These are phyloP conservation scores for Carex pumila DNA, from an alignment of 176 grass and related monocot species.

Conservation along the genomic window DNA sequence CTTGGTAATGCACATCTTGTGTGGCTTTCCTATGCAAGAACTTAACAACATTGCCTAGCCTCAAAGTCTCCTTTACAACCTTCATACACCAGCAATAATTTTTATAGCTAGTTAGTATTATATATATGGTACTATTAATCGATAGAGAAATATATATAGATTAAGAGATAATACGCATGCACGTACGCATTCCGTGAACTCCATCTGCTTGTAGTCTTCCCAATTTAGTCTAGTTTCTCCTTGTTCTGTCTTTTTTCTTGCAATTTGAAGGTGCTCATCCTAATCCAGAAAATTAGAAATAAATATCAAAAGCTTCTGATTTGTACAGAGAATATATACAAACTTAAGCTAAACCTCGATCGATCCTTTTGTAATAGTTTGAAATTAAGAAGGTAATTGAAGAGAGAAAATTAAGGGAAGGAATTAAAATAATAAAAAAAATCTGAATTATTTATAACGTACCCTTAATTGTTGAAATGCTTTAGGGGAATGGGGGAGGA, in stretches of 20 bases:
- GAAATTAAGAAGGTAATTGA: not conserved
- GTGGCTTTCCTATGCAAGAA: conserved; percentile 34
- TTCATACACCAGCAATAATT: not conserved
- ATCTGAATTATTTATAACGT: not conserved
- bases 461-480: conserved; percentile 27
- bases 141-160: not conserved
- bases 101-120: not conserved
- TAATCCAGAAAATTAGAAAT: conserved; percentile 4
- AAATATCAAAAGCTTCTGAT: not conserved
- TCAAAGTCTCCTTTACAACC: conserved; percentile 34
- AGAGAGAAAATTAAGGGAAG: not conserved
- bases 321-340: too few species aligned
- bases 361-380: not conserved
- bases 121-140: not conserved
- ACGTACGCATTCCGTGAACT: conserved; percentile 30
- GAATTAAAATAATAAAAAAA: not conserved
- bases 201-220: conserved; percentile 42
- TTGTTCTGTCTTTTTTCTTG: conserved; percentile 4
- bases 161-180: not conserved
- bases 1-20: conserved; percentile 33
- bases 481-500: conserved; percentile 12
- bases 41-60: conserved; percentile 35
- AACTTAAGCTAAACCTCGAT: not conserved
- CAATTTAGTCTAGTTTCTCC: conserved; percentile 25
- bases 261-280: conserved; percentile 28